A percentile compares a stretch with the other conserved stretches of the same genome.
phyloP scores from a whole-genome alignment of 75 land plant genomes.

The Picea sitchensis region DNA sequence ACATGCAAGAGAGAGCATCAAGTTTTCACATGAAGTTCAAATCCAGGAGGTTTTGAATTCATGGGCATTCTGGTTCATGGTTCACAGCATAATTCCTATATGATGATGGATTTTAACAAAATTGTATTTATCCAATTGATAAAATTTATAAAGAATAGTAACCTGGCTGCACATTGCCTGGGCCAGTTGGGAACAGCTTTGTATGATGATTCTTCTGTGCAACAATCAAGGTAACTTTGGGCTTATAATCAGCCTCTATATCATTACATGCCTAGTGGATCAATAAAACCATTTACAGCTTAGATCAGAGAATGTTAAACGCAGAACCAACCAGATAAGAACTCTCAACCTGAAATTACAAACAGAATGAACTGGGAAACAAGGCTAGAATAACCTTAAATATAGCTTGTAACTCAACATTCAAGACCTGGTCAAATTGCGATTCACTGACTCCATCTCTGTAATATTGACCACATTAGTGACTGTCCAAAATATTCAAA shows the following conservation, averaged over 20 bases:
- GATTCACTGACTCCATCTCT: too few relatives aligned
- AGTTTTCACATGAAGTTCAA: not conserved
- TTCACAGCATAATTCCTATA: not conserved
- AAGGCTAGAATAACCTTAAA: too few relatives aligned
- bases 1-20: not conserved
- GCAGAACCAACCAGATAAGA: too few relatives aligned
- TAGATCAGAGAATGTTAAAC: too few relatives aligned
- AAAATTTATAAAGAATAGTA: not conserved
- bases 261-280: constrained; percentile 24
- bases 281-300: not conserved
- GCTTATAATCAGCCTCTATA: constrained; percentile 21
- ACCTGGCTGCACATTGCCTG: constrained; percentile 81
- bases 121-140: not conserved
- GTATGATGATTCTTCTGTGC: constrained; percentile 55
- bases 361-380: too few relatives aligned
- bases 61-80: not conserved
- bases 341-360: too few relatives aligned
- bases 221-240: constrained; percentile 36
- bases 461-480: too few relatives aligned
- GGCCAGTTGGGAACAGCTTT: constrained; percentile 56
- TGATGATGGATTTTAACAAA: not conserved
- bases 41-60: not conserved
- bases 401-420: too few relatives aligned
- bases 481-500: not conserved
- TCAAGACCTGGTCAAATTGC: too few relatives aligned